Evolutionary conservation across 1,284 basidiomycete genomes (phyloP).

Genomic region (Microbotryomycetes sp.): DNA sequence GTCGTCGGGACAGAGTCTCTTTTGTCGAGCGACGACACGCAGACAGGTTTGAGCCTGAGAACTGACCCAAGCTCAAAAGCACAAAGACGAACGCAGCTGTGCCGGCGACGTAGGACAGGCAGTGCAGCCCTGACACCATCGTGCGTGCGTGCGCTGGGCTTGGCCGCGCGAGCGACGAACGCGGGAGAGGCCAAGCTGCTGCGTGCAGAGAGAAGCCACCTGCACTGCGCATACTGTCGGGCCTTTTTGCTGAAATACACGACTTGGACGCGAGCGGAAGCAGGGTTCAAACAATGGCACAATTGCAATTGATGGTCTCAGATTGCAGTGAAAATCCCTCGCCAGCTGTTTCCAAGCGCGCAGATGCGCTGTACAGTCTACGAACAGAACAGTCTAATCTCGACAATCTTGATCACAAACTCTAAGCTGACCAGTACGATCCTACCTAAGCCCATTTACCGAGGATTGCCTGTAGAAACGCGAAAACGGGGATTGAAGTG

Average conservation of each 20-base stretch:
- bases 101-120: constrained; percentile 54
- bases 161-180: background rate
- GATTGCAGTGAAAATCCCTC: too few species aligned
- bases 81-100: constrained; percentile 67
- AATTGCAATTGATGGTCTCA: too few species aligned
- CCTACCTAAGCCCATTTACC: constrained; percentile 42
- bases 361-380: background rate
- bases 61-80: constrained; percentile 66
- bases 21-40: constrained; percentile 13
- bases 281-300: too few species aligned
- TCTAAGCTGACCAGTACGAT: background rate
- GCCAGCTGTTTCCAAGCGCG: too few species aligned
- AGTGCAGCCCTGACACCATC: constrained; percentile 38
- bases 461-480: constrained; percentile 42
- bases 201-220: too few species aligned
- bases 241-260: too few species aligned
- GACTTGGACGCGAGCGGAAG: too few species aligned
- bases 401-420: too few species aligned
- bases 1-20: background rate
- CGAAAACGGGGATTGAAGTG: constrained; percentile 34
- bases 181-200: too few species aligned
- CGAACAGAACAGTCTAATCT: background rate
- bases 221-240: too few species aligned
- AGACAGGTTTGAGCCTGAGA: constrained; percentile 20
- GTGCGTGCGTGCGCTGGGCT: background rate